phyloP scores from a whole-genome alignment of 192 early-diverging fungal species.

The Coemansia biformis region DNA sequence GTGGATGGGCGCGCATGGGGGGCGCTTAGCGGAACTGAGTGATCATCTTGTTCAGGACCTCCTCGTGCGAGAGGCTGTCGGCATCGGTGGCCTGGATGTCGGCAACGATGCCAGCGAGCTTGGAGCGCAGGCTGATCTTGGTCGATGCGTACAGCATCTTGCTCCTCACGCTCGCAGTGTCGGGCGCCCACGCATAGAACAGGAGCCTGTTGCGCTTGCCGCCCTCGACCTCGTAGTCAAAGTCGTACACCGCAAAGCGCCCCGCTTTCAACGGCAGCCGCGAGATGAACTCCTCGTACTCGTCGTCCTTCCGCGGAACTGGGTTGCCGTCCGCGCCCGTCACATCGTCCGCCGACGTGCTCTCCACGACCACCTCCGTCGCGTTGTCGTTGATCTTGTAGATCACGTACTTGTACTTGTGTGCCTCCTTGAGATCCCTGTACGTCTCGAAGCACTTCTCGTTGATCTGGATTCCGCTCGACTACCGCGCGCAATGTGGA shows the following conservation, averaged over 20 bases:
- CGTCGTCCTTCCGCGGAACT: conserved; percentile 5
- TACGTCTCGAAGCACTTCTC: conserved; percentile 59
- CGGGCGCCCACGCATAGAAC: conserved; percentile 85
- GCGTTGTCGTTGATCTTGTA: conserved; percentile 71
- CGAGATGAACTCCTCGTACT: conserved; percentile 67
- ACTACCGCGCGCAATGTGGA: conserved; percentile 49
- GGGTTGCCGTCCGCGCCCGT: conserved; percentile 61
- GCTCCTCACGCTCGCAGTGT: conserved; percentile 62
- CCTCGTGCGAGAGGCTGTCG: conserved; percentile 65
- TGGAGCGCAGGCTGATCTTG: no score
- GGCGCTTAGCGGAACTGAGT: conserved; percentile 24
- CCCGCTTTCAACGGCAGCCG: conserved; percentile 62
- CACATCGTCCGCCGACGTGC: conserved; percentile 52
- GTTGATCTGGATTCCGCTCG: conserved; percentile 69
- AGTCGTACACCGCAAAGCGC: conserved; percentile 87
- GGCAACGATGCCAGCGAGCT: conserved; percentile 59
- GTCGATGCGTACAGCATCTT: no score
- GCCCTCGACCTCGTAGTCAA: conserved; percentile 62
- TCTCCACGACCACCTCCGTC: conserved; percentile 61
- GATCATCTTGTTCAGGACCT: conserved; percentile 60
- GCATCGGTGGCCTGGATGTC: conserved; percentile 85
- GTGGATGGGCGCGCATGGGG: no score
- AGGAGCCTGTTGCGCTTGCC: conserved; percentile 76
- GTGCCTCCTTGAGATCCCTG: conserved; percentile 63
- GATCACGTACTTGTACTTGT: conserved; percentile 62